Conservation (phyloP, 1,284 basidiomycete species). For the Leccinum subrobustum region DNA sequence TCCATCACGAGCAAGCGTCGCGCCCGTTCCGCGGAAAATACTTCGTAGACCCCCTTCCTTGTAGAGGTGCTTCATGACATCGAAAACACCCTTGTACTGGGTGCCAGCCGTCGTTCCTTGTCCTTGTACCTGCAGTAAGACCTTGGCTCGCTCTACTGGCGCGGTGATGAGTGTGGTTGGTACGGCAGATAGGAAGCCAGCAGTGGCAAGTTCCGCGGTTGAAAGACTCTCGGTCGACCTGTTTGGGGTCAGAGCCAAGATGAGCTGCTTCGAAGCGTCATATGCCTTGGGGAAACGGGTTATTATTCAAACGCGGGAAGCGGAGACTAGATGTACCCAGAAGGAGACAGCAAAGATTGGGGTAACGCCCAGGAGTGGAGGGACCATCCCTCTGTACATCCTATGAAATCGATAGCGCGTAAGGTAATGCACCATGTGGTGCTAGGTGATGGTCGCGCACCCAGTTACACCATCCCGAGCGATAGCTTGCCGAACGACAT, state of each 20-base stretch:
- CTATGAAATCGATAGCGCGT: constrained; percentile 39
- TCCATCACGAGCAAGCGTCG: constrained; percentile 92
- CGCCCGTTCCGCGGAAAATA: constrained; percentile 91
- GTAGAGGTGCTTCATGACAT: constrained; percentile 91
- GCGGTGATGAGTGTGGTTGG: constrained; percentile 92
- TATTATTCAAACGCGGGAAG: background rate
- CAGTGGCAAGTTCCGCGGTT: constrained; percentile 84
- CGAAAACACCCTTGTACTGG: constrained; percentile 90
- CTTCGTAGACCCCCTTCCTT: constrained; percentile 91
- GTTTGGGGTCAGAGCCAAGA: constrained; percentile 70
- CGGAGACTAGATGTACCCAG: constrained; percentile 63
- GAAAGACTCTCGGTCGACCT: constrained; percentile 66
- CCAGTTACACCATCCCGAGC: constrained; percentile 88
- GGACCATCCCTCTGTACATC: constrained; percentile 95
- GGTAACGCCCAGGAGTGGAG: constrained; percentile 94
- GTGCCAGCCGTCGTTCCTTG: constrained; percentile 70
- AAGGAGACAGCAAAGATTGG: constrained; percentile 99
- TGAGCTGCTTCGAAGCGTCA: constrained; percentile 90
- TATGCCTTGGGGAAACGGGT: constrained; percentile 67
- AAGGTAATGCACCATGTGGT: constrained; percentile 4
- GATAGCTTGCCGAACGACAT: constrained; percentile 90
- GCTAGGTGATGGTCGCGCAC: constrained; percentile 43
- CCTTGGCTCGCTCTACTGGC: constrained; percentile 97
- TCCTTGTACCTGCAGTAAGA: constrained; percentile 93
- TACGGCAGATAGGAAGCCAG: constrained; percentile 93